Evolutionary conservation across 345 rosid species (phyloP), one percentile per base, ranked within the genome.

Genomic region (Syzygium oleosum): DNA sequence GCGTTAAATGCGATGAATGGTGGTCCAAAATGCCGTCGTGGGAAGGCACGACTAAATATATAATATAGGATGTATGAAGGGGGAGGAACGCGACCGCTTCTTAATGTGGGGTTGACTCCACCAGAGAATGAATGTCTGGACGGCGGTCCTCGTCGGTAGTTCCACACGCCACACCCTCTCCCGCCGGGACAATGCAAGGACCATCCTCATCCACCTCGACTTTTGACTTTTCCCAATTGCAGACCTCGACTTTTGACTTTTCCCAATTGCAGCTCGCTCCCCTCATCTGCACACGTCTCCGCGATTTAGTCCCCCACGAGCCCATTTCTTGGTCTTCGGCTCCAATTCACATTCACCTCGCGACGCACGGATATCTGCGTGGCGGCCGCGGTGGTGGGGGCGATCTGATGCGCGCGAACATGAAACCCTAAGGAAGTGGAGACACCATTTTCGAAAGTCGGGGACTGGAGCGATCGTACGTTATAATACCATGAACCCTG

Each of bases 381-480:
- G 43, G 43, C 43, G 43, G 43, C 43, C 43, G 43, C 43, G 43
- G 43, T 41, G 43, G 43, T 8, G 1, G 3, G 49, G 11, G 21
- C 1, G 1, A 19, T 19, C 80, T 9, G 2, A 73, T 19, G 25
- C 14, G 6, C 21, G 14, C 15, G 2, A 0, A 38, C 49, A 38
- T 4, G 1, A 34, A 73, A 19, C 25, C 21, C 7, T 17, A 10
- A 19, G 7, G 46, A 4, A 10, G 13, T 2, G 11, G 19, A 73
- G 38, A 2, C 43, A 19, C 4, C 14, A 3, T 8, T 68, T 68
- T 34, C 2, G 49, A 34, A 34, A 9, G 80, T 19, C 0, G 2
- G 1, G 3, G 3, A 68, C 0, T 8, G 5, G 19, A 73, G 4
- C 5, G 14, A 21, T 0, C 14, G 4, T 17, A 25, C 5, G 10